phyloP scores from a whole-genome alignment of 2,329 filamentous ascomycete genomes.

The Microcyclospora tardicrescens region DNA sequence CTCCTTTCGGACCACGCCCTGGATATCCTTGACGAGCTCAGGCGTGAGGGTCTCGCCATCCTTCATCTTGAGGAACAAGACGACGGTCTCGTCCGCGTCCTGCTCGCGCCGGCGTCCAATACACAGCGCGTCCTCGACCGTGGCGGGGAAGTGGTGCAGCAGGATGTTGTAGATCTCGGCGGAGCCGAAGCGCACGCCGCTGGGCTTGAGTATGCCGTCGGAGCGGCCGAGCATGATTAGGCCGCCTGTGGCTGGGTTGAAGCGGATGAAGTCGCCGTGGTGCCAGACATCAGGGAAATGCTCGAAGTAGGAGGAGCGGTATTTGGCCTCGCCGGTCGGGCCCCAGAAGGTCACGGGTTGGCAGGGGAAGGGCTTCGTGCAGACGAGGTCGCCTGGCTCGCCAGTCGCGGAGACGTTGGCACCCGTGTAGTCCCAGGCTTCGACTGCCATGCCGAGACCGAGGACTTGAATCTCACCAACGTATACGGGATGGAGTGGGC shows the following conservation, averaged over 20 bases:
- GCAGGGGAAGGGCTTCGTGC: slow-evolving; percentile 73
- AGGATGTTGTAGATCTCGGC: slow-evolving; percentile 97
- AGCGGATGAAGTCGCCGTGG: slow-evolving; percentile 78
- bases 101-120: slow-evolving; percentile 59
- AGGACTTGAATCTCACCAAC: slow-evolving; percentile 38
- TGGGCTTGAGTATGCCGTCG: slow-evolving; percentile 85
- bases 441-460: slow-evolving; percentile 39
- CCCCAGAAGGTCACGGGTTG: slow-evolving; percentile 89
- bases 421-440: slow-evolving; percentile 40
- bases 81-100: slow-evolving; percentile 74
- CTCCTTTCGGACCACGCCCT: slow-evolving; percentile 56
- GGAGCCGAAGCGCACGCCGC: slow-evolving; percentile 80
- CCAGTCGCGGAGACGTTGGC: slow-evolving; percentile 46
- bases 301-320: slow-evolving; percentile 76
- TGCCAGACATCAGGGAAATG: slow-evolving; percentile 73
- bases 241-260: slow-evolving; percentile 59
- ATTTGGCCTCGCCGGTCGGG: slow-evolving; percentile 56
- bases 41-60: slow-evolving; percentile 44
- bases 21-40: slow-evolving; percentile 51
- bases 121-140: slow-evolving; percentile 78
- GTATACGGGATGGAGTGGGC: slow-evolving; percentile 39
- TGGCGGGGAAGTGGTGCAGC: slow-evolving; percentile 62
- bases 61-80: slow-evolving; percentile 73
- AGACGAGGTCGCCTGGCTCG: slow-evolving; percentile 78
- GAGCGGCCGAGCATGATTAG: slow-evolving; percentile 84